Evolutionary conservation across 2,329 filamentous ascomycete genomes (phyloP), one percentile per base, ranked within the genome.

Genomic region (Colletotrichum musae): DNA sequence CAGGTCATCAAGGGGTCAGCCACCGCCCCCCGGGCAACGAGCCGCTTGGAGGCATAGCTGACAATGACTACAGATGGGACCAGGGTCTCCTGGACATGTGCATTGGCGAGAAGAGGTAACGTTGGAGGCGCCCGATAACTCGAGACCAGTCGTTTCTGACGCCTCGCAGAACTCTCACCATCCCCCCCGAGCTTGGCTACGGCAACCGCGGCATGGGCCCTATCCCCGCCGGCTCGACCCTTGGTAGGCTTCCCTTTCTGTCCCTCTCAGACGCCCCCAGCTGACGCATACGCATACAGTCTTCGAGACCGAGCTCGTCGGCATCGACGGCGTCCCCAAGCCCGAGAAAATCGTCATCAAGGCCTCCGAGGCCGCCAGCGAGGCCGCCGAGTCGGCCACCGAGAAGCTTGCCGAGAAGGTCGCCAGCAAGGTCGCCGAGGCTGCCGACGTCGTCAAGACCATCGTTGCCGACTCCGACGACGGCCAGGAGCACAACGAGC

Each of bases 1-100:
- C 88, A 92, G 79, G 96, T 98, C 58, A 99, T 99, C 79, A 91
- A 93, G 84, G 95, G 95, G 91, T 94, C 78, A 76, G 89, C 86
- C 39, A 16, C 18, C 24, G 9, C 28, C 53, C 28, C 43, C 16
- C 13, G 43, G 24, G 13, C 47, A 1, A 60, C 43, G 15, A 45
- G 32, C 47, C 39, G 18, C 6, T 24, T 24, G 9, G 36, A 1
- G 21, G 5, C 7, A 43, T 48, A 67, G 50, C 73, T 75, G 74
- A 75, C 74, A 18, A 71, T 47, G 28, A 4, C 26, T 63, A 52
- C 71, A 93, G 91, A 77, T 98, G 95, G 95, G 95, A 98, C 76
- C 82, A 97, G 78, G 95, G 95, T 58, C 87, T 98, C 47, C 75
- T 96, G 62, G 93, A 93, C 77, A 98, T 98, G 95, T 98, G 96